phyloP scores from a whole-genome alignment of 352 stramenopile genomes.

The Globisporangium viniferum region DNA sequence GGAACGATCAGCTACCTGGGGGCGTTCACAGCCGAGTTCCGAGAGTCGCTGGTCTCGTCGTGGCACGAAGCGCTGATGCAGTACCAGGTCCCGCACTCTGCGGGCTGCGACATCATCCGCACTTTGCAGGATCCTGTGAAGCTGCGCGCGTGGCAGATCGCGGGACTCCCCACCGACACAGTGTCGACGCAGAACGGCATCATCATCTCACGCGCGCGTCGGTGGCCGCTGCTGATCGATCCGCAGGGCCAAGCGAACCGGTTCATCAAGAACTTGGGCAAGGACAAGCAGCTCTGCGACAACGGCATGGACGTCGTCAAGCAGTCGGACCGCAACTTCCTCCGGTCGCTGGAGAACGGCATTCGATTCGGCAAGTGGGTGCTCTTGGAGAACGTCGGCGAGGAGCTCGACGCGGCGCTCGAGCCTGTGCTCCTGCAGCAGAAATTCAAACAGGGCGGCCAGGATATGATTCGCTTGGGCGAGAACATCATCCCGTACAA shows the following conservation, averaged over 20 bases:
- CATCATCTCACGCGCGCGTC: conserved; percentile 80
- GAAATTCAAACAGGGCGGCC: conserved; percentile 91
- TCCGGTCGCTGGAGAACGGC: conserved; percentile 86
- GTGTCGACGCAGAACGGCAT: conserved; percentile 95
- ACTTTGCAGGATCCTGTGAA: conserved; percentile 89
- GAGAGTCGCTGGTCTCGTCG: conserved; percentile 54
- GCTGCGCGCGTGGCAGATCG: conserved; percentile 86
- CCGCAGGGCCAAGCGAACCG: conserved; percentile 91
- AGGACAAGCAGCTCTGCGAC: conserved; percentile 79
- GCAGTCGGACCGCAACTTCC: conserved; percentile 84
- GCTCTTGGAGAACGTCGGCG: conserved; percentile 87
- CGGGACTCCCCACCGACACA: conserved; percentile 80
- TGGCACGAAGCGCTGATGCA: conserved; percentile 69
- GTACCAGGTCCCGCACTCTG: conserved; percentile 66
- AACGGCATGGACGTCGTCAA: conserved; percentile 93
- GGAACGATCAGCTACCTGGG: conserved; percentile 87
- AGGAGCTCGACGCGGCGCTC: conserved; percentile 88
- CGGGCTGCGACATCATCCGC: conserved; percentile 82
- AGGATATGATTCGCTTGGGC: conserved; percentile 90
- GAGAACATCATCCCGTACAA: conserved; percentile 93
- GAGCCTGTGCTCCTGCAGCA: conserved; percentile 89
- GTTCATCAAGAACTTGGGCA: conserved; percentile 89
- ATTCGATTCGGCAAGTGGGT: conserved; percentile 91
- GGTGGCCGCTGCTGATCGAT: conserved; percentile 90
- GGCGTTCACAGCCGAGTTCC: conserved; percentile 86